A percentile compares a stretch with the other conserved stretches of the same genome.
Conservation (phyloP, 768 basidiomycete genomes). For the Russula sp. region DNA sequence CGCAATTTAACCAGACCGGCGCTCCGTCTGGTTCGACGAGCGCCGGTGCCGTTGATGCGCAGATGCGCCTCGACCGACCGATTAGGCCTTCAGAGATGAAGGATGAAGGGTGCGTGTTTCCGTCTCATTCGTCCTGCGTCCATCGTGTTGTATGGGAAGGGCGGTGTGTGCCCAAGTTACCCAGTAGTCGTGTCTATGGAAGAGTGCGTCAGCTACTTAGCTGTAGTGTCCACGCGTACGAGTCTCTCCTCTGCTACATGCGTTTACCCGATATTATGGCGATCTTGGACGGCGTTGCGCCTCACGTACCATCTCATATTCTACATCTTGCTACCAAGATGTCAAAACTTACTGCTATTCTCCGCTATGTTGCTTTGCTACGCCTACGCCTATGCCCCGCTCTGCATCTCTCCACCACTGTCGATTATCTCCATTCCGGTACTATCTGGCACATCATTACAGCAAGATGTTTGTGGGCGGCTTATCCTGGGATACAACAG, state of each 20-base stretch:
- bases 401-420: conserved; percentile 23
- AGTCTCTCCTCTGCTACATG: conserved; percentile 20
- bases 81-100: conserved; percentile 89
- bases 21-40: conserved; percentile 4
- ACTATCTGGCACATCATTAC: conserved; percentile 29
- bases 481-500: conserved; percentile 99
- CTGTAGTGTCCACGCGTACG: conserved; percentile 19
- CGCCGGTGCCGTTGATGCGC: neutral
- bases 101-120: conserved; percentile 89
- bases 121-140: conserved; percentile 6
- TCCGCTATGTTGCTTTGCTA: conserved; percentile 23
- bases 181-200: conserved; percentile 6
- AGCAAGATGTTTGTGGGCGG: conserved; percentile 99
- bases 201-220: conserved; percentile 18
- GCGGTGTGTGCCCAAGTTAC: neutral
- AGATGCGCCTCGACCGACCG: conserved; percentile 36
- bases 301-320: conserved; percentile 15
- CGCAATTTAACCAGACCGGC: conserved; percentile 10
- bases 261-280: conserved; percentile 22
- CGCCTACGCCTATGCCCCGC: conserved; percentile 21
- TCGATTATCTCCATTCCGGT: conserved; percentile 22
- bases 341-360: conserved; percentile 22
- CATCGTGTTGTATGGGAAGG: conserved; percentile 1
- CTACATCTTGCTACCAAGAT: conserved; percentile 23
- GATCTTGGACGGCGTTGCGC: conserved; percentile 13